Percentiles rank a stretch among this genome's conserved stretches.
Evolutionary conservation across 2,329 filamentous ascomycete species (phyloP).

Genomic region (Penicillium sp.): DNA sequence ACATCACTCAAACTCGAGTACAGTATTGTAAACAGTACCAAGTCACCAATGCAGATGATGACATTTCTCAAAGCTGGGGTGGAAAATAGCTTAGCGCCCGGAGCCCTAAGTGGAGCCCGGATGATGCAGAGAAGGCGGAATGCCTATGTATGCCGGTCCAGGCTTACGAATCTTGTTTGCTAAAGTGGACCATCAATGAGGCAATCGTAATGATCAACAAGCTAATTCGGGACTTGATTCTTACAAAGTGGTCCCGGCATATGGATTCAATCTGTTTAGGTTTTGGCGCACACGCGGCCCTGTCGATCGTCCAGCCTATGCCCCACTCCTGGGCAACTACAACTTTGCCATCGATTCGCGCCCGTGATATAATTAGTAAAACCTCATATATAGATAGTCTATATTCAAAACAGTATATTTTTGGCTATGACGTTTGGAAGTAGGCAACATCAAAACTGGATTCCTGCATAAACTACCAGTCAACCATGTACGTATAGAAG

Average conservation of each 20-base stretch:
- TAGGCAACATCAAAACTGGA: too few species aligned
- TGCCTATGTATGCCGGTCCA: background rate
- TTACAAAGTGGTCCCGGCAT: background rate
- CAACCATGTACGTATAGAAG: too few species aligned
- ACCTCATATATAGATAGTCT: too few species aligned
- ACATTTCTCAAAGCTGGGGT: background rate
- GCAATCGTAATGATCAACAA: background rate
- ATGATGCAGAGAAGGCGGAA: background rate
- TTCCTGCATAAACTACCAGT: too few species aligned
- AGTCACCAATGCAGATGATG: background rate
- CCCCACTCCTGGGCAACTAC: background rate
- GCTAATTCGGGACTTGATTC: background rate
- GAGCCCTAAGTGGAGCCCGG: background rate
- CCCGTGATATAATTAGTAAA: background rate
- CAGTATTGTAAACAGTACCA: background rate
- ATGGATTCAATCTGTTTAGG: background rate
- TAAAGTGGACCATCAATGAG: background rate
- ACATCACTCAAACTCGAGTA: background rate
- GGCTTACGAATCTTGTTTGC: background rate
- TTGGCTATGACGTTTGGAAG: too few species aligned
- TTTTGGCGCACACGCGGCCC: constrained; percentile 1
- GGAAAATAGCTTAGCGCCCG: background rate
- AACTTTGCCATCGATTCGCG: too few species aligned
- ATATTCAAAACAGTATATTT: too few species aligned
- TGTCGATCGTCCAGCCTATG: background rate